Evolutionary conservation across 805 yeast species (phyloP), one percentile per base, ranked within the genome.

Genomic region (Isabelozyma heimii): DNA sequence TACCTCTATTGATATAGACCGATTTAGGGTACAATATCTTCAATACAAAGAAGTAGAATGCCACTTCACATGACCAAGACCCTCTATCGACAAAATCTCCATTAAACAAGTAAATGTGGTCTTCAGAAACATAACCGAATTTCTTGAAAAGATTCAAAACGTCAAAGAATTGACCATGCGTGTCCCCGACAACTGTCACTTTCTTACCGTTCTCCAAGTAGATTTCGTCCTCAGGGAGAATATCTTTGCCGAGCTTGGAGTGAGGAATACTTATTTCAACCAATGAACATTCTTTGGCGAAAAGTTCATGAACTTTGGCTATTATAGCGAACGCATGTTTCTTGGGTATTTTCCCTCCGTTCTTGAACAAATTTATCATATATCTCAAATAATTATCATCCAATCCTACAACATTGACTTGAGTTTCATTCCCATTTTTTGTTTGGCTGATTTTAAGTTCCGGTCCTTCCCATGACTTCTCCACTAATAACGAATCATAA

Each of bases 1-100:
- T 94, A 26, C 99, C 99, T 63, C 99, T 80, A 70, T 94, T 94
- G 52, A 94, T 66, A 68, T 71, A 91, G 42, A 92, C 66, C 42
- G 79, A 76, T 2, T 70, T 60, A 13, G 99, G 99, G 60, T 79
- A 86, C 33, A 86, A 67, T 35, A 91, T 73, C 69, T 94, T 94
- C 66, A 89, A 79, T 10, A 85, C 77, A 65, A 88, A 91, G 40
- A 89, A 76, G 28, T 87, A 73, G 43, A 94, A 70, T 1, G 97
- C 97, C 43, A 94, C 96, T 65, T 94, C 99, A 62, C 96, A 89
- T 4, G 97, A 90, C 98, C 99, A 92, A 14, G 96, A 88, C 5
- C 99, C 99, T 61, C 99, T 79, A 66, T 94, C 99, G 4, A 94
- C 99, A 69, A 94, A 92, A 69, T 94, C 99, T 41, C 99, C 99